A percentile compares a stretch with the other conserved stretches of the same genome.
These are phyloP conservation scores for Fusarium nurragi DNA, from an alignment of 2,329 filamentous ascomycete species.

Conservation along the genomic window DNA sequence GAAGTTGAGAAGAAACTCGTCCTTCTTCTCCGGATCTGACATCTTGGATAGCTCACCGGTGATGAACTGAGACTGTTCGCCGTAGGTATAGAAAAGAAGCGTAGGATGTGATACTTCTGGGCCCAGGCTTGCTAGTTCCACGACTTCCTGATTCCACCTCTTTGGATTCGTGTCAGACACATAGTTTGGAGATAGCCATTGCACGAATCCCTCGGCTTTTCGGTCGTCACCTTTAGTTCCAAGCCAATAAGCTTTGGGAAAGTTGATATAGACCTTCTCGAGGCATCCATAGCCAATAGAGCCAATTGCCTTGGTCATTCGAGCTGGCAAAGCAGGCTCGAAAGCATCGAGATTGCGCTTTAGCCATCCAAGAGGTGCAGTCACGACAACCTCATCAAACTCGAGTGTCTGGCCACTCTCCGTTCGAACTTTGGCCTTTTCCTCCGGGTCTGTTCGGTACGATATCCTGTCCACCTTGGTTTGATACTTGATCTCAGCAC, in stretches of 20 bases:
- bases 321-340: slow-evolving; percentile 65
- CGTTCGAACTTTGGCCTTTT: slow-evolving; percentile 57
- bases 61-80: slow-evolving; percentile 66
- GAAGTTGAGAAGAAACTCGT: slow-evolving; percentile 68
- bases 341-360: slow-evolving; percentile 69
- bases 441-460: slow-evolving; percentile 40
- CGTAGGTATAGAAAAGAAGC: slow-evolving; percentile 83
- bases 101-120: slow-evolving; percentile 74
- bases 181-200: slow-evolving; percentile 79
- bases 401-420: slow-evolving; percentile 55
- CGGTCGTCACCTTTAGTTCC: slow-evolving; percentile 51
- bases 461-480: slow-evolving; percentile 59
- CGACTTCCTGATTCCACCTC: slow-evolving; percentile 77
- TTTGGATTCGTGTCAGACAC: slow-evolving; percentile 67
- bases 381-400: slow-evolving; percentile 76
- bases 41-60: slow-evolving; percentile 57
- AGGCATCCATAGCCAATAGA: slow-evolving; percentile 75
- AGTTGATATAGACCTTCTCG: slow-evolving; percentile 78
- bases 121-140: slow-evolving; percentile 78
- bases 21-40: slow-evolving; percentile 57
- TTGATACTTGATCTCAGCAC: slow-evolving; percentile 63
- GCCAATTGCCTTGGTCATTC: slow-evolving; percentile 68
- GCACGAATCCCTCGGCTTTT: slow-evolving; percentile 72
- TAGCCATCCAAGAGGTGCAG: slow-evolving; percentile 74
- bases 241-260: slow-evolving; percentile 80